Base-by-base conservation (phyloP, 495 filamentous ascomycete species). In the Lasiosphaeriaceae sp. region DNA sequence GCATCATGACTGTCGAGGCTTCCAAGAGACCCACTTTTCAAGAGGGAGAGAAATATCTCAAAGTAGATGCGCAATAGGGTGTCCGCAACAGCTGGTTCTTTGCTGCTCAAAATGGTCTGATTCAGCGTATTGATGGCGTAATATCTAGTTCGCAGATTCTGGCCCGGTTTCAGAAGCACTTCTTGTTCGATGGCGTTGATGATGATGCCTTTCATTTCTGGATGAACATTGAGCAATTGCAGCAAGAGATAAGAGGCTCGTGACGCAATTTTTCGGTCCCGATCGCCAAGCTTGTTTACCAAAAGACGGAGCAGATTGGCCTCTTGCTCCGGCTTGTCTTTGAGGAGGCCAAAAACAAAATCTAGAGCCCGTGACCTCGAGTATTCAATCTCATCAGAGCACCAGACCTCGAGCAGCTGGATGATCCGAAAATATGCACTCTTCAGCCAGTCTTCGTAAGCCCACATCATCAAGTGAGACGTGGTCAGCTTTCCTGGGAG, bases 291-390 rank as follows among this genome's bases (percentile, higher is more conserved):
- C 70, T 97, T 97, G 74, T 98, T 97, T 41, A 97, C 90, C 50
- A 98, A 69, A 35, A 98, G 76, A 43, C 95, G 83, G 47, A 98
- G 77, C 43, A 98, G 77, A 67, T 98, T 98, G 34, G 92, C 86
- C 71, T 98, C 94, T 67, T 98, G 95, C 70, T 98, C 94, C 1
- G 94, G 94, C 72, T 97, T 98, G 71, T 94, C 91, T 68, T 88
- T 90, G 29, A 98, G 79, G 14, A 98, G 77, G 59, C 94, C 90
- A 64, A 82, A 96, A 29, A 96, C 86, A 52, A 93, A 93, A 49
- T 89, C 92, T 16, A 97, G 76, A 14, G 93, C 89, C 55, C 90
- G 85, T 19, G 84, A 86, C 54, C 93, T 82, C 16, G 95, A 89
- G 70, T 92, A 96, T 63, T 92, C 90, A 41, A 98, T 86, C 72